Conservation (phyloP, 495 filamentous ascomycete species). For the Penicillium lagena region DNA sequence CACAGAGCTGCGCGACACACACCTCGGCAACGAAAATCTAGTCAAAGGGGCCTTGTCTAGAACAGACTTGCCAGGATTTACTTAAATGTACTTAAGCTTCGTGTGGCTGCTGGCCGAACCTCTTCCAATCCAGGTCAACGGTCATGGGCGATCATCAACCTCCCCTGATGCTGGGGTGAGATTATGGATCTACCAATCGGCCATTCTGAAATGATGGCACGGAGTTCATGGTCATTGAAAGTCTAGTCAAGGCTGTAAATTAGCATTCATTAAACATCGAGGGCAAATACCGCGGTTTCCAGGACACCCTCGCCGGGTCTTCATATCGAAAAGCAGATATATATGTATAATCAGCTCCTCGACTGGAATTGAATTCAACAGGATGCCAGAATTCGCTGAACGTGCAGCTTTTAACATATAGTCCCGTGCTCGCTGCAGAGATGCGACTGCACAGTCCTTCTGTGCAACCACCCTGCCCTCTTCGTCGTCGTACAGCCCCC, state of each 20-base stretch:
- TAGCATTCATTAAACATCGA: too few relatives aligned
- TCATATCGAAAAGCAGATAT: background rate
- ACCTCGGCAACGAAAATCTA: background rate
- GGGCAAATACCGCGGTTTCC: too few relatives aligned
- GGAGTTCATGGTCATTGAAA: too few relatives aligned
- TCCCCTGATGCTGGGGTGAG: background rate
- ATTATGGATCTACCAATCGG: background rate
- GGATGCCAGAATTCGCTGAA: background rate
- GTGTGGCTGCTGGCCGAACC: too few relatives aligned
- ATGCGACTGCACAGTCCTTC: slow-evolving; percentile 13
- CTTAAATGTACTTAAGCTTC: too few relatives aligned
- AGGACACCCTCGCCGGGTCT: too few relatives aligned
- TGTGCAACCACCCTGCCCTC: slow-evolving; percentile 10
- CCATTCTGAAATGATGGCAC: too few relatives aligned
- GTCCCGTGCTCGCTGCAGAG: slow-evolving; percentile 4
- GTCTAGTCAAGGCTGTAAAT: too few relatives aligned
- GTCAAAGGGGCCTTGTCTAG: too few relatives aligned
- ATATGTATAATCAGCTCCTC: background rate
- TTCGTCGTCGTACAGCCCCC: slow-evolving; percentile 15
- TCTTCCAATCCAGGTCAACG: too few relatives aligned
- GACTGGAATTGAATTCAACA: background rate
- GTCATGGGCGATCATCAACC: too few relatives aligned
- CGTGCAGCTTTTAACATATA: slow-evolving; percentile 4
- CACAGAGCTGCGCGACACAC: background rate
- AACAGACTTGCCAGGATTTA: too few relatives aligned